Evolutionary conservation across 2,329 filamentous ascomycete genomes (phyloP).

Genomic region (Fusarium globosum): DNA sequence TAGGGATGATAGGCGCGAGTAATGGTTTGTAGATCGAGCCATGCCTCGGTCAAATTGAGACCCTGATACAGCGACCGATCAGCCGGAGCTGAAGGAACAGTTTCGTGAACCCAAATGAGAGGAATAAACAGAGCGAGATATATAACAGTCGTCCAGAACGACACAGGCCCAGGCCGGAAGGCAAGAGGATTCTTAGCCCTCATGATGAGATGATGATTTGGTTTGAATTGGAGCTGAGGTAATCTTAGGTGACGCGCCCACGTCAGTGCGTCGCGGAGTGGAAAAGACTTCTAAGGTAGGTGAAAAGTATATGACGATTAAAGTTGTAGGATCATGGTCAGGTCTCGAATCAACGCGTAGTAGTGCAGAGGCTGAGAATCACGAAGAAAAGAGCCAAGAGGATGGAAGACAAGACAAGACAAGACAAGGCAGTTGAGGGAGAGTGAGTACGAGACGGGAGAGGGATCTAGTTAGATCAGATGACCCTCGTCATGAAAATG

Average conservation of each 20-base stretch:
- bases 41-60: slow-evolving; percentile 86
- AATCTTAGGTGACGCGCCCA: slow-evolving; percentile 17
- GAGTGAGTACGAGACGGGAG: slow-evolving; percentile 13
- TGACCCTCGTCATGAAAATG: slow-evolving; percentile 17
- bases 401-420: slow-evolving; percentile 8
- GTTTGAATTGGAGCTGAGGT: slow-evolving; percentile 15
- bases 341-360: slow-evolving; percentile 9
- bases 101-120: slow-evolving; percentile 78
- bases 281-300: background rate
- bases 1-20: slow-evolving; percentile 85
- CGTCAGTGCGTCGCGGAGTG: slow-evolving; percentile 9
- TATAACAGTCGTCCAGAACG: slow-evolving; percentile 77
- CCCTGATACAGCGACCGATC: slow-evolving; percentile 63
- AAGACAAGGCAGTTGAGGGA: slow-evolving; percentile 34
- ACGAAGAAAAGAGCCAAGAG: slow-evolving; percentile 20
- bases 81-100: slow-evolving; percentile 74
- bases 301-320: slow-evolving; percentile 3
- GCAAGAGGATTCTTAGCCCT: slow-evolving; percentile 68
- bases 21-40: slow-evolving; percentile 82
- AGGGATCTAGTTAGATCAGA: slow-evolving; percentile 16
- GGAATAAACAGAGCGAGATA: slow-evolving; percentile 83
- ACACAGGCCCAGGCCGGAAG: slow-evolving; percentile 85
- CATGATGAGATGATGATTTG: slow-evolving; percentile 29
- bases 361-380: slow-evolving; percentile 17
- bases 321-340: slow-evolving; percentile 29